Conservation (phyloP, 108 stramenopile species). For the Fistulifera solaris region DNA sequence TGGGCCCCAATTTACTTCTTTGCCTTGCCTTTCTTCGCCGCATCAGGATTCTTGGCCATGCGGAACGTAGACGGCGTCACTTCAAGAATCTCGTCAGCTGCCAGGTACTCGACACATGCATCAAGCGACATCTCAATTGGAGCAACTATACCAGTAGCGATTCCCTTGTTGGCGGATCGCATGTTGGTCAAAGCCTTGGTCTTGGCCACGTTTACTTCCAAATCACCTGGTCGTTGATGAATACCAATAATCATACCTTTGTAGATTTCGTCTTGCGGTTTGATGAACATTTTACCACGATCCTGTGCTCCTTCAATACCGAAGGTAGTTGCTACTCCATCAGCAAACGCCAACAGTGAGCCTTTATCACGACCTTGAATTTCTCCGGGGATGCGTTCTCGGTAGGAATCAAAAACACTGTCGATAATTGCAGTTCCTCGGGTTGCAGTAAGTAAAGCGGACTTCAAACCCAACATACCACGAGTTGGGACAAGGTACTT, state of each 20-base stretch:
- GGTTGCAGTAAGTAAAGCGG: conserved; percentile 85
- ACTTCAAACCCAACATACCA: conserved; percentile 94
- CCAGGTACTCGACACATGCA: conserved; percentile 94
- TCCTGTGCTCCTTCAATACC: conserved; percentile 92
- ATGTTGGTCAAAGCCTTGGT: conserved; percentile 96
- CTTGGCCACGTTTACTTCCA: conserved; percentile 96
- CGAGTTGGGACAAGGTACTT: conserved; percentile 97
- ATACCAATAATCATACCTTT: conserved; percentile 88
- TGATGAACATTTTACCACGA: conserved; percentile 88
- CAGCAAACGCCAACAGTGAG: conserved; percentile 90
- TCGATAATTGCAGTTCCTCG: conserved; percentile 95
- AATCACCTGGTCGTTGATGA: conserved; percentile 94
- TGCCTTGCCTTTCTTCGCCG: conserved; percentile 47
- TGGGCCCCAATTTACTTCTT: conserved; percentile 14
- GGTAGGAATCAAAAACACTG: conserved; percentile 91
- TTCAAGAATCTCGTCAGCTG: conserved; percentile 93
- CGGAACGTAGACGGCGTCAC: conserved; percentile 86
- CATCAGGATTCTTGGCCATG: conserved; percentile 89
- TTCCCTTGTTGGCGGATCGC: conserved; percentile 93
- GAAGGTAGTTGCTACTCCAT: conserved; percentile 83
- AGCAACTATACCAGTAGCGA: conserved; percentile 80
- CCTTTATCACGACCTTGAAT: conserved; percentile 93
- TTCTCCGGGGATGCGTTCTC: conserved; percentile 70
- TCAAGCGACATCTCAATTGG: conserved; percentile 92
- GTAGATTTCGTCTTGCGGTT: conserved; percentile 78